These are phyloP conservation scores for Glonium stellatum DNA, from an alignment of 495 filamentous ascomycete species.

Conservation along the genomic window DNA sequence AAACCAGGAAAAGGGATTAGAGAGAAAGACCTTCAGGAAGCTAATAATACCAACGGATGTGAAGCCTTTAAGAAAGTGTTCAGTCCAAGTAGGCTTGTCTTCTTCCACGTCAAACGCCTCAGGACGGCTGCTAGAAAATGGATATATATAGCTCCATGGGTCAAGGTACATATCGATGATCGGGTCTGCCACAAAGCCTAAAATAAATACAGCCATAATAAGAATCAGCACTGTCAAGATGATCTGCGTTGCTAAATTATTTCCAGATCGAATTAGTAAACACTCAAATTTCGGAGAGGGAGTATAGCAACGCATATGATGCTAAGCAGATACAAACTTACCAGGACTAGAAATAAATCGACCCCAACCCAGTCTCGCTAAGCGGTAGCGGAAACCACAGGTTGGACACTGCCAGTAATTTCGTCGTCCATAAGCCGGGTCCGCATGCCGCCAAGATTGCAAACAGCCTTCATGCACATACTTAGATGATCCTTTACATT, in stretches of 20 bases:
- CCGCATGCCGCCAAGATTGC: constrained; percentile 71
- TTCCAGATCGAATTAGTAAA: constrained; percentile 1
- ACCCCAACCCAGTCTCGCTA: constrained; percentile 71
- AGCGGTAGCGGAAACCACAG: constrained; percentile 75
- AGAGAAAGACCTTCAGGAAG: constrained; percentile 72
- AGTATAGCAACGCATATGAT: too few relatives aligned
- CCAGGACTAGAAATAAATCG: constrained; percentile 62
- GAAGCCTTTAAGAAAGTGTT: constrained; percentile 83
- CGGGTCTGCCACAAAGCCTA: constrained; percentile 88
- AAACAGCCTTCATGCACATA: constrained; percentile 96
- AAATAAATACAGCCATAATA: constrained; percentile 60
- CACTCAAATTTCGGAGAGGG: too few relatives aligned
- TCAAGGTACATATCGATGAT: constrained; percentile 85
- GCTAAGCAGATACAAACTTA: constrained; percentile 12
- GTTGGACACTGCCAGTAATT: constrained; percentile 87
- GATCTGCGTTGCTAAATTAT: constrained; percentile 46
- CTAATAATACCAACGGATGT: constrained; percentile 78
- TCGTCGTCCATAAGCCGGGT: constrained; percentile 56
- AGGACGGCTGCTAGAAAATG: constrained; percentile 25
- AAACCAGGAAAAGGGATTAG: constrained; percentile 49
- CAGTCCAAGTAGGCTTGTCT: constrained; percentile 55
- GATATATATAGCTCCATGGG: constrained; percentile 50
- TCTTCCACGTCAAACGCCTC: constrained; percentile 29
- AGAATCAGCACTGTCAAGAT: constrained; percentile 63
- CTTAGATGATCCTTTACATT: constrained; percentile 83